phyloP scores from a whole-genome alignment of 208 protist species.

The Kentomonas sorsogonicus region DNA sequence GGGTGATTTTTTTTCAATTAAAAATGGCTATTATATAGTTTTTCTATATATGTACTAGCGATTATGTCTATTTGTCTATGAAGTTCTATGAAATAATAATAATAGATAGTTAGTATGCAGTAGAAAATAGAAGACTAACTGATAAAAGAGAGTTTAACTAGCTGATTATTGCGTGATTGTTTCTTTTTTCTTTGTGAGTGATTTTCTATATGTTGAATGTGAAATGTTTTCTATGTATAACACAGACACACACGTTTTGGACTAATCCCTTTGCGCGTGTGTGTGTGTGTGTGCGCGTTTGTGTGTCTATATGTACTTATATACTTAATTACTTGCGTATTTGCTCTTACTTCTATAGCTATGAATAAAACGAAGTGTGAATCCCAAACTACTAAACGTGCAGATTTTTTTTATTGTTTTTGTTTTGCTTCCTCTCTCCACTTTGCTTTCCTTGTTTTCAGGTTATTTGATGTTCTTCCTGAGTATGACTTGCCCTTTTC shows the following conservation, averaged over 20 bases:
- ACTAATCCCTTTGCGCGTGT: too few relatives aligned
- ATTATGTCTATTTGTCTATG: not conserved
- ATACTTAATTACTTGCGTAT: not conserved
- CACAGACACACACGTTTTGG: not conserved
- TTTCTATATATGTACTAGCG: not conserved
- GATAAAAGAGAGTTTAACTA: too few relatives aligned
- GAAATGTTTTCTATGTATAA: not conserved
- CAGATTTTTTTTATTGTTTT: too few relatives aligned
- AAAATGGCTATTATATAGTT: slow-evolving; percentile 4
- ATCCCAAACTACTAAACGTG: too few relatives aligned
- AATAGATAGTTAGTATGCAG: not conserved
- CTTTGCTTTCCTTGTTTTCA: too few relatives aligned
- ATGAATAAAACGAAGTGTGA: not conserved
- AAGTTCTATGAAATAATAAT: not conserved
- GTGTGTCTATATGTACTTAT: too few relatives aligned
- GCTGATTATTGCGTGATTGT: not conserved
- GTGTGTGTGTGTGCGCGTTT: too few relatives aligned
- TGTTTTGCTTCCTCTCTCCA: too few relatives aligned
- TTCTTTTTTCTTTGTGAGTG: not conserved
- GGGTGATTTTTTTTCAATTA: not conserved
- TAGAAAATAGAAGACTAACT: too few relatives aligned
- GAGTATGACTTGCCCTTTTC: too few relatives aligned
- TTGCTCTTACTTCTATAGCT: not conserved
- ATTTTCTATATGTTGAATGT: not conserved
- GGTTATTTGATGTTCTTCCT: too few relatives aligned